Conservation (phyloP, 257 asterid species). For the Ligustrum vulgare region DNA sequence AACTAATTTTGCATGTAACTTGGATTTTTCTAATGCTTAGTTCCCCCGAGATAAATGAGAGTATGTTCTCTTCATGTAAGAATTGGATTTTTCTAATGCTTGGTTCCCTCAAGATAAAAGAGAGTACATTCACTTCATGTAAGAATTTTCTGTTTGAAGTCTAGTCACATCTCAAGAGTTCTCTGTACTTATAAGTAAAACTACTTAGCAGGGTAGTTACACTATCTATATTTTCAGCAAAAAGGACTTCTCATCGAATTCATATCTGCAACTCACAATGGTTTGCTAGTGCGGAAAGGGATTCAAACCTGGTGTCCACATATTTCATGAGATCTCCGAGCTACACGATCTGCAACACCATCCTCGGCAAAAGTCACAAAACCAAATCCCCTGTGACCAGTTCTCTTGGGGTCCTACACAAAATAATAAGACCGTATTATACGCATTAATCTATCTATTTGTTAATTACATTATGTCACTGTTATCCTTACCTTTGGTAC, state of each 20-base stretch:
- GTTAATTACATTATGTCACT: conserved; percentile 8
- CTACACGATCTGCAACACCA: conserved; percentile 99
- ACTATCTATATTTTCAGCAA: neutral
- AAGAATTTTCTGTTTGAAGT: neutral
- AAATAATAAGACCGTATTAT: conserved; percentile 21
- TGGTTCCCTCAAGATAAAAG: neutral
- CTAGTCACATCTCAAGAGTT: neutral
- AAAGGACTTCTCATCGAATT: neutral
- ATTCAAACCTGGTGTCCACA: conserved; percentile 90
- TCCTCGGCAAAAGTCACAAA: conserved; percentile 96
- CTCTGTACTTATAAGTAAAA: neutral
- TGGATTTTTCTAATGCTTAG: neutral
- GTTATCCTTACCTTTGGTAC: conserved; percentile 76
- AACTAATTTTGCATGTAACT: neutral
- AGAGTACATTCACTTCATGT: neutral
- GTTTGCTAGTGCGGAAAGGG: conserved; percentile 7
- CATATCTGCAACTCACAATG: neutral
- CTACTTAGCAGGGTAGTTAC: neutral
- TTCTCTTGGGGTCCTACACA: conserved; percentile 89
- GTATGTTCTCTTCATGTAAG: neutral
- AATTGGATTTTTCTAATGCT: neutral
- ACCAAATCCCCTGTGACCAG: conserved; percentile 98
- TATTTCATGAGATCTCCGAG: conserved; percentile 92
- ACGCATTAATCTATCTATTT: neutral
- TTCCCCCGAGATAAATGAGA: neutral